Evolutionary conservation across 805 yeast species (phyloP).

Genomic region (Saccharomyces paradoxus): DNA sequence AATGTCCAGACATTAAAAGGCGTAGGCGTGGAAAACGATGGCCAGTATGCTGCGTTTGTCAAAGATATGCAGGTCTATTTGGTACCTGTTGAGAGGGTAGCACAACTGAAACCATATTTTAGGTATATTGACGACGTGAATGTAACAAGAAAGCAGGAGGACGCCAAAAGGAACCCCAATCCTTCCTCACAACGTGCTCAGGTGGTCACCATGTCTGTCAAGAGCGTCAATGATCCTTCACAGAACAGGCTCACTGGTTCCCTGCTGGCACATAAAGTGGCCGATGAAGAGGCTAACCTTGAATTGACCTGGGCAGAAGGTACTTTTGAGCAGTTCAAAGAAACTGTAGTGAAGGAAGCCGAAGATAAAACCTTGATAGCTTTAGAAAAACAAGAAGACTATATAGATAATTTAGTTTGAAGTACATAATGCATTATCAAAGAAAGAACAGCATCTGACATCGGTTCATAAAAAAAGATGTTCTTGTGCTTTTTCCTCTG

Average conservation of each 20-base stretch:
- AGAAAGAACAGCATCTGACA: background rate
- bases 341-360: slow-evolving; percentile 17
- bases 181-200: slow-evolving; percentile 39
- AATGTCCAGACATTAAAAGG: slow-evolving; percentile 62
- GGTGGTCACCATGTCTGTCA: slow-evolving; percentile 72
- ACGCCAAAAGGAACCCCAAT: slow-evolving; percentile 34
- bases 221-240: slow-evolving; percentile 47
- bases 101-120: slow-evolving; percentile 78
- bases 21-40: slow-evolving; percentile 48
- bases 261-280: slow-evolving; percentile 50
- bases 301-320: slow-evolving; percentile 40
- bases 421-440: background rate
- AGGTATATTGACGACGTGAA: slow-evolving; percentile 60
- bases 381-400: slow-evolving; percentile 19
- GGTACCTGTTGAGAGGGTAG: slow-evolving; percentile 54
- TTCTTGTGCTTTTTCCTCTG: background rate
- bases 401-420: slow-evolving; percentile 20
- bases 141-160: slow-evolving; percentile 38
- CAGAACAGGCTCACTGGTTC: slow-evolving; percentile 65
- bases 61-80: slow-evolving; percentile 49
- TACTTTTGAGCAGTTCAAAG: slow-evolving; percentile 27
- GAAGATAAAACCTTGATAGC: slow-evolving; percentile 19
- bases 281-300: slow-evolving; percentile 50
- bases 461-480: background rate
- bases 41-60: slow-evolving; percentile 42